phyloP scores from a whole-genome alignment of 2,329 filamentous ascomycete species.

The Phyllosticta citribraziliensis region DNA sequence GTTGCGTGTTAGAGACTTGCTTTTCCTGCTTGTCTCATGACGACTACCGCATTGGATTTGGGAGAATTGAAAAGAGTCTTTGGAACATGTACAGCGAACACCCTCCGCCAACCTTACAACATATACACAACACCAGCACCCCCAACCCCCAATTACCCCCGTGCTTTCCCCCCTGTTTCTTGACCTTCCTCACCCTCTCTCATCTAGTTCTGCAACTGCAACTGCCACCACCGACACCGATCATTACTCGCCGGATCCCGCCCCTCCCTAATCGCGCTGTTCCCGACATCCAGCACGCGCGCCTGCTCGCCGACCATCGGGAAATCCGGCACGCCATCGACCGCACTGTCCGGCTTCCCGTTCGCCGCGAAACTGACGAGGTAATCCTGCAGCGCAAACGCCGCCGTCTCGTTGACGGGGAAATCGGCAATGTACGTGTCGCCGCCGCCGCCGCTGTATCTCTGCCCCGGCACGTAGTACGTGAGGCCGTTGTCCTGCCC shows the following conservation, averaged over 20 bases:
- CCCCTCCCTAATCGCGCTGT: slow-evolving; percentile 30
- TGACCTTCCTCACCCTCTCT: neutral
- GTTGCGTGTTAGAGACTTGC: no score
- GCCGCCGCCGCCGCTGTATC: slow-evolving; percentile 15
- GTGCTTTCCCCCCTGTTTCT: no score
- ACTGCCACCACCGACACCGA: slow-evolving; percentile 47
- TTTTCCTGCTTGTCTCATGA: no score
- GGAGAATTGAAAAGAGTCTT: neutral
- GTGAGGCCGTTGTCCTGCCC: slow-evolving; percentile 44
- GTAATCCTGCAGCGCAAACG: slow-evolving; percentile 36
- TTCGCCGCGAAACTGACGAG: slow-evolving; percentile 34
- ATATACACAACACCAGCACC: neutral
- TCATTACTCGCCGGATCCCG: slow-evolving; percentile 38
- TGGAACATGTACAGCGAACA: neutral
- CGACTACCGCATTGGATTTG: no score
- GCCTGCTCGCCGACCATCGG: slow-evolving; percentile 37
- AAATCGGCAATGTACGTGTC: slow-evolving; percentile 11
- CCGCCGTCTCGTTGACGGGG: slow-evolving; percentile 24
- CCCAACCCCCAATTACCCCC: no score
- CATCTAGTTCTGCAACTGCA: slow-evolving; percentile 29
- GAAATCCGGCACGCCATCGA: slow-evolving; percentile 33
- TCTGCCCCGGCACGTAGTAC: slow-evolving; percentile 33
- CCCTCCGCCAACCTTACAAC: no score
- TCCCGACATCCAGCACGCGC: slow-evolving; percentile 35
- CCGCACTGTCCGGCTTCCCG: slow-evolving; percentile 27